phyloP scores from a whole-genome alignment of 345 rosid genomes.

The Schrenkiella parvula region DNA sequence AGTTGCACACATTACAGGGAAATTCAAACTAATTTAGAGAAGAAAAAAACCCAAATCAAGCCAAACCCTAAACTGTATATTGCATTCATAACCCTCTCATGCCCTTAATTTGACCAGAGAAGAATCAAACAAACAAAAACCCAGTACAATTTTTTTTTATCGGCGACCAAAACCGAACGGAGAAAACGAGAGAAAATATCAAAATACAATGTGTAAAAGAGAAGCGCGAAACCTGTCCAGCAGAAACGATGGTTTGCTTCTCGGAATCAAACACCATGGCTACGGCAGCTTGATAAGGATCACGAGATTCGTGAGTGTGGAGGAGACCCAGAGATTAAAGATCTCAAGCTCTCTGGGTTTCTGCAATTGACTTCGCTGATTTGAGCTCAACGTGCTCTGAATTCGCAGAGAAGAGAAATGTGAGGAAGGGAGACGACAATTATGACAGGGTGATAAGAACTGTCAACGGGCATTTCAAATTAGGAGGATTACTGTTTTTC shows the following conservation, averaged over 20 bases:
- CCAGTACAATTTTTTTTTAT: not conserved
- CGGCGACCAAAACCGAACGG: not conserved
- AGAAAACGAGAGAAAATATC: not conserved
- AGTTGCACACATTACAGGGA: conserved; percentile 1
- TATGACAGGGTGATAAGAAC: not conserved
- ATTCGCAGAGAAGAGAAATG: conserved; percentile 11
- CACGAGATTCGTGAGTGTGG: conserved; percentile 2
- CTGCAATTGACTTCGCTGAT: not conserved
- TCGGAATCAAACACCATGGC: conserved; percentile 56
- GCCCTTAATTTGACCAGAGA: not conserved
- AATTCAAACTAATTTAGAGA: not conserved
- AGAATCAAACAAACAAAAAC: conserved; percentile 12
- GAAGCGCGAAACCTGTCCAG: conserved; percentile 39
- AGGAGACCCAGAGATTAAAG: not conserved
- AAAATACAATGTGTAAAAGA: not conserved
- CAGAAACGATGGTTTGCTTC: conserved; percentile 37
- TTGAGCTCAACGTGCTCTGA: conserved; percentile 9
- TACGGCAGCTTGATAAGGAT: conserved; percentile 18
- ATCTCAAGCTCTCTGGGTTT: not conserved
- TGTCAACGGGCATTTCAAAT: conserved; percentile 24
- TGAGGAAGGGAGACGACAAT: conserved; percentile 21
- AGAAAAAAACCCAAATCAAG: not conserved
- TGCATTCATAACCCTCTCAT: not conserved
- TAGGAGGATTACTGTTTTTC: not conserved
- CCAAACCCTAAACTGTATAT: not conserved